A percentile compares a stretch with the other conserved stretches of the same genome.
Conservation (phyloP, 169 alveolate species). For the Plasmodium inui region DNA sequence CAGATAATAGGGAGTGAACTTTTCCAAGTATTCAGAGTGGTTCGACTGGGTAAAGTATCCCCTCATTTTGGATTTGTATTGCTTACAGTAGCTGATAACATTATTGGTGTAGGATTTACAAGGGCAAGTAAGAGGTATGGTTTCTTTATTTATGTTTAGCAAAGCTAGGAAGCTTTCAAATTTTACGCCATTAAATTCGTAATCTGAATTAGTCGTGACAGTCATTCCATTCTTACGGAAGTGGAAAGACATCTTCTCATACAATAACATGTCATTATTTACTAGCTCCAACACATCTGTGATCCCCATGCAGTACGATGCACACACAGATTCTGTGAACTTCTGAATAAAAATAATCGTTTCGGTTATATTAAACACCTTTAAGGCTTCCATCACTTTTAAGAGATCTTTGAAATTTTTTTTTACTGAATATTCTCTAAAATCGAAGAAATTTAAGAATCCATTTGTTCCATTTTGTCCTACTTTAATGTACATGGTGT, state of each 20-base stretch:
- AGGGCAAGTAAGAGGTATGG: conserved; percentile 48
- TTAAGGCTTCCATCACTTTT: conserved; percentile 19
- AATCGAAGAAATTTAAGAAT: conserved; percentile 53
- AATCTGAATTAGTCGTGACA: not conserved
- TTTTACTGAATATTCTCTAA: conserved; percentile 14
- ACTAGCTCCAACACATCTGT: conserved; percentile 38
- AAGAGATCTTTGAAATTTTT: conserved; percentile 19
- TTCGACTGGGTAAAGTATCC: conserved; percentile 10
- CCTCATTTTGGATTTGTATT: not conserved
- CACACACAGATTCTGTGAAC: conserved; percentile 33
- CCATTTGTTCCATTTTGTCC: conserved; percentile 66
- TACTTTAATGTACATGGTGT: conserved; percentile 39
- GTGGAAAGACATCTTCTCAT: conserved; percentile 13
- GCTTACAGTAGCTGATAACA: conserved; percentile 16
- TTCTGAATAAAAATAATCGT: conserved; percentile 38
- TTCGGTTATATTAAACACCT: conserved; percentile 25
- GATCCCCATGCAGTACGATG: conserved; percentile 57
- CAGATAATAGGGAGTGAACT: not conserved
- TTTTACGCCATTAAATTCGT: not conserved
- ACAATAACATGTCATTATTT: conserved; percentile 52
- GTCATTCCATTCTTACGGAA: conserved; percentile 18
- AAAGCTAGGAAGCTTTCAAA: conserved; percentile 13
- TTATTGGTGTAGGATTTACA: conserved; percentile 34
- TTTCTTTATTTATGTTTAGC: conserved; percentile 35
- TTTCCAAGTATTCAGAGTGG: not conserved